A percentile compares a stretch with the other conserved stretches of the same genome.
Evolutionary conservation across 1,284 basidiomycete genomes (phyloP).

Genomic region (Blastosporella zonata): DNA sequence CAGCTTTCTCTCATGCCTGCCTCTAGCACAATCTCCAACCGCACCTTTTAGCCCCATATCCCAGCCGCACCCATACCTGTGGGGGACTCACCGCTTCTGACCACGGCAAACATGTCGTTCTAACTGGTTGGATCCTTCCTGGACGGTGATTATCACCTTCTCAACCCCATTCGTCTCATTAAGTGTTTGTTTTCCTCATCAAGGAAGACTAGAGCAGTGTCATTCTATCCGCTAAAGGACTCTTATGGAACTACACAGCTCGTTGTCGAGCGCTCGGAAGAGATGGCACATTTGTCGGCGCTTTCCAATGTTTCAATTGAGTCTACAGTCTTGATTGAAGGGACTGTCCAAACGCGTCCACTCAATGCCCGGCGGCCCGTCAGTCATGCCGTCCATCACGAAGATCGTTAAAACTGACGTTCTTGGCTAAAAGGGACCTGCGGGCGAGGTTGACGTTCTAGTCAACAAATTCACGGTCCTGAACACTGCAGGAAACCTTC

Average conservation of each 20-base stretch:
- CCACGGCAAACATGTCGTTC: constrained; percentile 58
- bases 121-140: constrained; percentile 78
- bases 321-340: constrained; percentile 73
- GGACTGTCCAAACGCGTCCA: constrained; percentile 65
- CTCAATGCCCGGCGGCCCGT: constrained; percentile 55
- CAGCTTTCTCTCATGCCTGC: constrained; percentile 21
- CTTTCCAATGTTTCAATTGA: constrained; percentile 70
- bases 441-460: constrained; percentile 79
- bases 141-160: constrained; percentile 54
- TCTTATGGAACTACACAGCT: constrained; percentile 77
- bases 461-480: constrained; percentile 71
- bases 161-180: constrained; percentile 28
- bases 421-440: constrained; percentile 43
- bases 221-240: constrained; percentile 82
- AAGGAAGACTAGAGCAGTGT: constrained; percentile 70
- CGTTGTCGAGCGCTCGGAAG: constrained; percentile 49
- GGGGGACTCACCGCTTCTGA: constrained; percentile 54
- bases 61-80: constrained; percentile 63
- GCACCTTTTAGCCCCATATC: constrained; percentile 52
- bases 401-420: constrained; percentile 17
- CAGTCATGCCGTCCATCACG: constrained; percentile 28
- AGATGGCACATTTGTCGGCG: constrained; percentile 34
- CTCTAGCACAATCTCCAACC: constrained; percentile 14
- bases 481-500: constrained; percentile 75
- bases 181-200: constrained; percentile 33